These are phyloP conservation scores for Anacardium occidentale DNA, from an alignment of 345 rosid species.

Conservation along the genomic window DNA sequence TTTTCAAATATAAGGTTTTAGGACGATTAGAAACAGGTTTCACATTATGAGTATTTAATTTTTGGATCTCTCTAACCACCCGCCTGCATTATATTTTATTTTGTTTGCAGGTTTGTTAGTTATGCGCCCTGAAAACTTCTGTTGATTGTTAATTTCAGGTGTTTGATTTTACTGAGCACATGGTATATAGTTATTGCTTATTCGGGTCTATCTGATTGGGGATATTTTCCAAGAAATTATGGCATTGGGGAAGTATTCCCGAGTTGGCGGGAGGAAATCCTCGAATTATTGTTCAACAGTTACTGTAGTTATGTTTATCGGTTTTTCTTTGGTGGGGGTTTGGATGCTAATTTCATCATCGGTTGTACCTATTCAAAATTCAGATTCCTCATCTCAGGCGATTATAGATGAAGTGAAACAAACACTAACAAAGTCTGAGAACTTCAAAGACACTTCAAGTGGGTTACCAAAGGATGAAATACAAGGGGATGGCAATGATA, in stretches of 20 bases:
- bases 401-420: slow-evolving; percentile 33
- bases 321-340: slow-evolving; percentile 68
- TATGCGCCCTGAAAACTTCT: background rate
- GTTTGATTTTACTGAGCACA: slow-evolving; percentile 7
- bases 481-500: slow-evolving; percentile 30
- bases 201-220: slow-evolving; percentile 28
- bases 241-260: slow-evolving; percentile 65
- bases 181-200: slow-evolving; percentile 13
- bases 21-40: background rate
- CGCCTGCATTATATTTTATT: background rate
- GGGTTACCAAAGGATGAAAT: slow-evolving; percentile 37
- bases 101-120: background rate
- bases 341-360: slow-evolving; percentile 91
- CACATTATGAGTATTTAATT: background rate
- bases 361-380: slow-evolving; percentile 41
- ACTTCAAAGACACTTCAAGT: slow-evolving; percentile 33
- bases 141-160: slow-evolving; percentile 1
- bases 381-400: slow-evolving; percentile 34
- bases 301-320: slow-evolving; percentile 55
- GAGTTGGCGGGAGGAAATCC: slow-evolving; percentile 64
- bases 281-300: slow-evolving; percentile 61
- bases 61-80: background rate
- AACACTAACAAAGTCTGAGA: slow-evolving; percentile 18
- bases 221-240: slow-evolving; percentile 28
- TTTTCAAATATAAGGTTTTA: background rate